A percentile compares a stretch with the other conserved stretches of the same genome.
phyloP scores from a whole-genome alignment of 768 basidiomycete species.

The Macrolepiota albuminosa region DNA sequence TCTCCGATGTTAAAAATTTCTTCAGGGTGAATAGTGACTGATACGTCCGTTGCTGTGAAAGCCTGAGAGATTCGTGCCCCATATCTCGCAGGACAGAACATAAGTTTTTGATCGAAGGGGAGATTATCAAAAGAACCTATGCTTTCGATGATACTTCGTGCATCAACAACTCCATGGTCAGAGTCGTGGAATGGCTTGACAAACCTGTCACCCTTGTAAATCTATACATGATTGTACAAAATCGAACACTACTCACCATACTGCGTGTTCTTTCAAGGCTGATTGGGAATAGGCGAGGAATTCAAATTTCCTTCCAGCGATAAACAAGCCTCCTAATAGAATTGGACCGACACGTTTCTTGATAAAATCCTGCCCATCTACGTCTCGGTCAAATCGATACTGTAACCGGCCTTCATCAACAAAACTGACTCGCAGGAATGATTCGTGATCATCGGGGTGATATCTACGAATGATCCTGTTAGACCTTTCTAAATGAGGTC shows the following conservation, averaged over 20 bases:
- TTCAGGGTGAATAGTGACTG: slow-evolving; percentile 40
- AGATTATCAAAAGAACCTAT: slow-evolving; percentile 52
- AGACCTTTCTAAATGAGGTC: slow-evolving; percentile 54
- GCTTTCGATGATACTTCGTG: slow-evolving; percentile 45
- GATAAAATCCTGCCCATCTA: slow-evolving; percentile 50
- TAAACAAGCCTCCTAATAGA: slow-evolving; percentile 41
- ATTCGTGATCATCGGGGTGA: slow-evolving; percentile 35
- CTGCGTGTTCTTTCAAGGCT: slow-evolving; percentile 62
- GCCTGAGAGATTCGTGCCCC: slow-evolving; percentile 70
- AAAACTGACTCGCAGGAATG: slow-evolving; percentile 62
- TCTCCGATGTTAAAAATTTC: slow-evolving; percentile 42
- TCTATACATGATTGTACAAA: neutral
- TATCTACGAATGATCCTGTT: slow-evolving; percentile 60
- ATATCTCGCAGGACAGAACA: slow-evolving; percentile 63
- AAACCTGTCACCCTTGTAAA: slow-evolving; percentile 42
- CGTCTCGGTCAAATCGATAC: slow-evolving; percentile 51
- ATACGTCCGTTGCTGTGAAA: slow-evolving; percentile 67
- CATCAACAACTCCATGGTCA: slow-evolving; percentile 27
- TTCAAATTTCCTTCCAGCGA: slow-evolving; percentile 51
- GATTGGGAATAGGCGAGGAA: slow-evolving; percentile 76
- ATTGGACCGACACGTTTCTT: slow-evolving; percentile 39
- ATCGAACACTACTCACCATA: slow-evolving; percentile 34
- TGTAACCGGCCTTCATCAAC: slow-evolving; percentile 52
- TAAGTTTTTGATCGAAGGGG: slow-evolving; percentile 39
- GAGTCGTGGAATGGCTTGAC: slow-evolving; percentile 47